These are phyloP conservation scores for Peterozyma toletana DNA, from an alignment of 805 yeast genomes.

Conservation along the genomic window DNA sequence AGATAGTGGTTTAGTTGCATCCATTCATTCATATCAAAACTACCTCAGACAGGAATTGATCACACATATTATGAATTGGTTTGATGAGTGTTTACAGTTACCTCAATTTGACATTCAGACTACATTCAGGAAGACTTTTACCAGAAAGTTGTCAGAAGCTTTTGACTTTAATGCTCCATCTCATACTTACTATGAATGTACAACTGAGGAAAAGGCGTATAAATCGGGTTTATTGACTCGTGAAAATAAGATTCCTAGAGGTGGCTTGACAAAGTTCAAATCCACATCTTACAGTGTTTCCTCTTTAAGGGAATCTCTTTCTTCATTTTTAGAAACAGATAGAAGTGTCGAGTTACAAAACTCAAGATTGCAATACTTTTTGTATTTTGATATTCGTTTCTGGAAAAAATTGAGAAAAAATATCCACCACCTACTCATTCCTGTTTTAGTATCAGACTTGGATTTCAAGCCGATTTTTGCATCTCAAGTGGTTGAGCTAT, in stretches of 20 bases:
- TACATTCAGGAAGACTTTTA: conserved; percentile 31
- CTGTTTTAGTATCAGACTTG: conserved; percentile 47
- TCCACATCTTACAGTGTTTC: conserved; percentile 18
- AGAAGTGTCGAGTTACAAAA: conserved; percentile 14
- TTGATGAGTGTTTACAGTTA: conserved; percentile 30
- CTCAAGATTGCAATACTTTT: conserved; percentile 51
- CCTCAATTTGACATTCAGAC: conserved; percentile 30
- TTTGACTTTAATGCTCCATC: conserved; percentile 8
- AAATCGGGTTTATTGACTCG: conserved; percentile 23
- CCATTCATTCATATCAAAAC: conserved; percentile 45
- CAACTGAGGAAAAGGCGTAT: conserved; percentile 10
- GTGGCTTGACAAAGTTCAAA: conserved; percentile 4
- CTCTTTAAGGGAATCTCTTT: conserved; percentile 8
- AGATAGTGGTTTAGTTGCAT: conserved; percentile 45
- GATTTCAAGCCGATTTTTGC: conserved; percentile 40
- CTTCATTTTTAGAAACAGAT: background rate
- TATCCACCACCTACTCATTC: conserved; percentile 42
- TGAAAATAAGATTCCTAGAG: conserved; percentile 25
- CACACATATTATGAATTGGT: conserved; percentile 42
- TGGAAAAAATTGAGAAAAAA: conserved; percentile 43
- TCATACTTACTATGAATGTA: conserved; percentile 7
- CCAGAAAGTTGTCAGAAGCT: conserved; percentile 32
- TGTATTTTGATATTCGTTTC: conserved; percentile 53
- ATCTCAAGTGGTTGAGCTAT: conserved; percentile 45
- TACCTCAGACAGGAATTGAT: conserved; percentile 40